Evolutionary conservation across 257 asterid species (phyloP).

Genomic region (Solanum chmielewskii): DNA sequence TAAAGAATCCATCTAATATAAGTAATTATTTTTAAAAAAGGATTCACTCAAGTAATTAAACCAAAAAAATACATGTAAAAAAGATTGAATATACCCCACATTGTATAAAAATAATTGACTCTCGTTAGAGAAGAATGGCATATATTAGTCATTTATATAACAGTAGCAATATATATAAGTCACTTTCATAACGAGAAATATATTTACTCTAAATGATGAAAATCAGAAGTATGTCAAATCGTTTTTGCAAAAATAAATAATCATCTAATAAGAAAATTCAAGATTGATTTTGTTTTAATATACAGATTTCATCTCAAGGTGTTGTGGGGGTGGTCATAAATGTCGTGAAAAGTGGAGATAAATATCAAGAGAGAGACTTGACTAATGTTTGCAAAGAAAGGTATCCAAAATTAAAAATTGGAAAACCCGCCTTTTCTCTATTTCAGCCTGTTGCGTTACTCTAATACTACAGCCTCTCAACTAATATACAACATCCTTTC

Average conservation of each 20-base stretch:
- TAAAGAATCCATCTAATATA: too few species aligned
- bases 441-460: slow-evolving; percentile 6
- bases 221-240: neutral
- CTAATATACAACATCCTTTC: slow-evolving; percentile 36
- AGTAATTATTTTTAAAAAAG: too few species aligned
- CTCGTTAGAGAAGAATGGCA: neutral
- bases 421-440: neutral
- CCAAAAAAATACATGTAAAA: neutral
- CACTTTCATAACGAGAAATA: neutral
- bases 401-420: slow-evolving; percentile 5
- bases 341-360: neutral
- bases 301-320: neutral
- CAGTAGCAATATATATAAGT: neutral
- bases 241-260: neutral
- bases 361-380: neutral
- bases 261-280: neutral
- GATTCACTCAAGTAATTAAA: too few species aligned
- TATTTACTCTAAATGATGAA: neutral
- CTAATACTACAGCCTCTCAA: slow-evolving; percentile 12
- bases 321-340: neutral
- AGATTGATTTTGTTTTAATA: neutral
- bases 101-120: neutral
- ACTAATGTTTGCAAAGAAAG: neutral
- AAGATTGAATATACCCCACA: neutral
- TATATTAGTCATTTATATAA: neutral